These are phyloP conservation scores for Neurospora discreta DNA, from an alignment of 495 filamentous ascomycete species.

Conservation along the genomic window DNA sequence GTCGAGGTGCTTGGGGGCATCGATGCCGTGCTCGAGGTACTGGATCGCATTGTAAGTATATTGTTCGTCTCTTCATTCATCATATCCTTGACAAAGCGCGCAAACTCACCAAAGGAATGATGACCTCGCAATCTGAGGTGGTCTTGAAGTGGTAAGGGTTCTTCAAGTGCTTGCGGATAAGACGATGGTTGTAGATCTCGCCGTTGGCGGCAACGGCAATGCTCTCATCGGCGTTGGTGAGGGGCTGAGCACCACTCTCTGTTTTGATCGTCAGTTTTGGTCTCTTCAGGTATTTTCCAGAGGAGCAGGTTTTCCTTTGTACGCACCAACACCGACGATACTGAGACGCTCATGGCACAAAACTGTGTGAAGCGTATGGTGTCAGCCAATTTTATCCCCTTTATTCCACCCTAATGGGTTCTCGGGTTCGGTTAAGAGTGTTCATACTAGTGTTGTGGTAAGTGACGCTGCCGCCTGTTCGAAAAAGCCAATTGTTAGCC, in stretches of 20 bases:
- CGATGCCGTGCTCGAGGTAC: slow-evolving; percentile 86
- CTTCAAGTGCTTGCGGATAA: slow-evolving; percentile 76
- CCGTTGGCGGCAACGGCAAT: slow-evolving; percentile 95
- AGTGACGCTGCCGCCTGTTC: slow-evolving; percentile 74
- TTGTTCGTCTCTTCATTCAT: neutral
- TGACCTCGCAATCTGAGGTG: slow-evolving; percentile 94
- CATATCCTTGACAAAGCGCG: neutral
- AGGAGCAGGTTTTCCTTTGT: neutral
- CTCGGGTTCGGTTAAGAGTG: neutral
- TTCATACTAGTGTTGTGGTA: slow-evolving; percentile 75
- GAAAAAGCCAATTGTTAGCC: slow-evolving; percentile 9
- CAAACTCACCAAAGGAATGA: slow-evolving; percentile 78
- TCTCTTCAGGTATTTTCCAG: neutral
- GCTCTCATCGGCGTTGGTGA: slow-evolving; percentile 79
- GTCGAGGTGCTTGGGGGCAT: slow-evolving; percentile 89
- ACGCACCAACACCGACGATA: slow-evolving; percentile 78
- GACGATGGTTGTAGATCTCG: slow-evolving; percentile 98
- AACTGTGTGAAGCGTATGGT: slow-evolving; percentile 41
- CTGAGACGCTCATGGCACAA: slow-evolving; percentile 93
- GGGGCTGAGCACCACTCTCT: slow-evolving; percentile 82
- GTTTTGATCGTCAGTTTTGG: neutral
- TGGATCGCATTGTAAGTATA: slow-evolving; percentile 20
- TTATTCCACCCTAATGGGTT: neutral
- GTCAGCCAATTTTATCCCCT: slow-evolving; percentile 11
- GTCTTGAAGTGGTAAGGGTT: slow-evolving; percentile 88